Percentiles rank a stretch among this genome's conserved stretches.
phyloP scores from a whole-genome alignment of 139 green algal species.

The Chlorella sp. region DNA sequence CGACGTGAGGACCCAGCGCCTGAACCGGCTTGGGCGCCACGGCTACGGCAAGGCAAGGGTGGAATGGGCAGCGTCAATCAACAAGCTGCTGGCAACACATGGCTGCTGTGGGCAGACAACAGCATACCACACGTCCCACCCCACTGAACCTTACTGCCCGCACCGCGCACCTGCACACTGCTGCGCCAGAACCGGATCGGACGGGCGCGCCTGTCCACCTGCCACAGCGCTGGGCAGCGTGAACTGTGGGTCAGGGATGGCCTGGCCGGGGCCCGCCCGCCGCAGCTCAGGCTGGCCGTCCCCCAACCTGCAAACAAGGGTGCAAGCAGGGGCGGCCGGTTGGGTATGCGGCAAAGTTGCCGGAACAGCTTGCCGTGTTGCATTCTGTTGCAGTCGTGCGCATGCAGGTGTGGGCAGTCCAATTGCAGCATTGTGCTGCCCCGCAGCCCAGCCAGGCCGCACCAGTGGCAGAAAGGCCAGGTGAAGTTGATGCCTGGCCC shows the following conservation, averaged over 20 bases:
- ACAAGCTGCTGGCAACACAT: too few relatives aligned
- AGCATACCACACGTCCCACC: too few relatives aligned
- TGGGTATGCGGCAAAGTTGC: too few relatives aligned
- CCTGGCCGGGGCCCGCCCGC: slow-evolving; percentile 6
- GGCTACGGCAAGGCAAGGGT: too few relatives aligned
- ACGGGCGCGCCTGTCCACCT: not conserved
- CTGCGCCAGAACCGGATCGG: not conserved
- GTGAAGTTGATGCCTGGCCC: slow-evolving; percentile 6
- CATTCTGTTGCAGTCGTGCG: too few relatives aligned
- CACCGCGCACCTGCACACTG: slow-evolving; percentile 5
- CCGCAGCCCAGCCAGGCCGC: too few relatives aligned
- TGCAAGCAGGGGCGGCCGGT: too few relatives aligned
- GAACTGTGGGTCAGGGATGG: slow-evolving; percentile 1
- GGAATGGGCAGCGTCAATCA: too few relatives aligned
- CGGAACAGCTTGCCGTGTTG: too few relatives aligned
- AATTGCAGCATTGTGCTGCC: too few relatives aligned
- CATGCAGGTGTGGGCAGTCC: too few relatives aligned
- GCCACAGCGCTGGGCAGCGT: not conserved
- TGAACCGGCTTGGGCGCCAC: slow-evolving; percentile 42
- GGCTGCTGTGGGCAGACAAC: too few relatives aligned
- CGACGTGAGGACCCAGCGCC: slow-evolving; percentile 59
- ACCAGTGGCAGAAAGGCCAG: slow-evolving; percentile 53
- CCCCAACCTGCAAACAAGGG: slow-evolving; percentile 25
- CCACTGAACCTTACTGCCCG: not conserved
- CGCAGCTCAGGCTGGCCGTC: slow-evolving; percentile 1